Conservation (phyloP, 1,284 basidiomycete species). For the Fomitopsis schrenkii region DNA sequence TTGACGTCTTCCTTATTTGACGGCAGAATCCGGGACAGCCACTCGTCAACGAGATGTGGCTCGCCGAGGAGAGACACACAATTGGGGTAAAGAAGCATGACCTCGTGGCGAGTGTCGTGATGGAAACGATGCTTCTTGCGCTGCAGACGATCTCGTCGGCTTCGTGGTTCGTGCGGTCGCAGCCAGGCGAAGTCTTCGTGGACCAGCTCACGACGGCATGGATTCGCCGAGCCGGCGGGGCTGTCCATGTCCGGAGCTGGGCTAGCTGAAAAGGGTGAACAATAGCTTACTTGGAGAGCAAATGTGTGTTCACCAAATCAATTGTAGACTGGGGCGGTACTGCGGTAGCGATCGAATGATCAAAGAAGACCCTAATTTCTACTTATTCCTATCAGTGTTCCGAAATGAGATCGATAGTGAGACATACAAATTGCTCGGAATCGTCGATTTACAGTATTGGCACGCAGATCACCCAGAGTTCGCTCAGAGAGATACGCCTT, state of each 20-base stretch:
- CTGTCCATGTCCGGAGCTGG: conserved; percentile 36
- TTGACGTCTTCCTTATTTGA: conserved; percentile 41
- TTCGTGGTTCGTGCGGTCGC: conserved; percentile 39
- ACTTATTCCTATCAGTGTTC: neutral
- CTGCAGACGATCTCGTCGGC: conserved; percentile 49
- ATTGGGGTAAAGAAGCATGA: conserved; percentile 35
- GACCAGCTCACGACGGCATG: conserved; percentile 31
- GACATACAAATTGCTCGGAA: too few relatives aligned
- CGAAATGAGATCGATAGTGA: too few relatives aligned
- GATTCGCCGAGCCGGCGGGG: conserved; percentile 32
- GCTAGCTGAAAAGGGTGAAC: neutral
- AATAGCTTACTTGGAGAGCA: too few relatives aligned
- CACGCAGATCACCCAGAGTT: too few relatives aligned
- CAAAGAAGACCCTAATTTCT: neutral
- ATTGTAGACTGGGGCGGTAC: neutral
- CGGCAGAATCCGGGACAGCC: conserved; percentile 20
- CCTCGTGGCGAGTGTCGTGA: conserved; percentile 34
- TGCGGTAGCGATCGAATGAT: neutral
- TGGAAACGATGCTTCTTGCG: conserved; percentile 39
- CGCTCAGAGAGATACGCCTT: too few relatives aligned
- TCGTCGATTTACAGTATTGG: too few relatives aligned
- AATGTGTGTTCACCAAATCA: neutral
- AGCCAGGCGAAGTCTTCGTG: conserved; percentile 18
- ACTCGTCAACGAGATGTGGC: conserved; percentile 31
- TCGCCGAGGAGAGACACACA: conserved; percentile 17